A percentile compares a stretch with the other conserved stretches of the same genome.
Evolutionary conservation across 1,284 basidiomycete species (phyloP).

Genomic region (Cryptococcus hybrid): DNA sequence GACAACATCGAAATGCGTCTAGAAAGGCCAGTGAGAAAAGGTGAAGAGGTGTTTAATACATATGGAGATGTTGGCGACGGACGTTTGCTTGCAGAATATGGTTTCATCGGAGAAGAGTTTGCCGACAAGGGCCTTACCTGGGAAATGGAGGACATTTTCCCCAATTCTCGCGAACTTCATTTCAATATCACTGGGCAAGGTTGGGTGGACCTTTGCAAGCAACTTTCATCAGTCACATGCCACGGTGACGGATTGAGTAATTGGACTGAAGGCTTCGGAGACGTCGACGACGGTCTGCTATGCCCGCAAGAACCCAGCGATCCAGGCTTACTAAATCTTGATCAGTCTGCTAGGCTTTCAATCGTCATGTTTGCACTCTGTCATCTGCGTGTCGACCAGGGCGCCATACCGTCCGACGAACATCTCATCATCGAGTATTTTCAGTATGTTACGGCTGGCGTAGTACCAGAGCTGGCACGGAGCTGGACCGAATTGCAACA

Average conservation of each 20-base stretch:
- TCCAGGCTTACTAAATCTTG: slow-evolving; percentile 19
- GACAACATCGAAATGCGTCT: slow-evolving; percentile 48
- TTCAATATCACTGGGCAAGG: background rate
- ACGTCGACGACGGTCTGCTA: slow-evolving; percentile 9
- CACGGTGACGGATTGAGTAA: background rate
- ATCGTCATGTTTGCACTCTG: slow-evolving; percentile 18
- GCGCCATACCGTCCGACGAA: background rate
- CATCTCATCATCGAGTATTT: background rate
- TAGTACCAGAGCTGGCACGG: background rate
- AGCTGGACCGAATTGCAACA: background rate
- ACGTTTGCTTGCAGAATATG: slow-evolving; percentile 68
- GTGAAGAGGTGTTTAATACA: slow-evolving; percentile 75
- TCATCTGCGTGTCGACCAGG: slow-evolving; percentile 2
- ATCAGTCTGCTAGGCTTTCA: slow-evolving; percentile 21
- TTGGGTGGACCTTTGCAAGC: background rate
- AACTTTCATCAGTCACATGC: background rate
- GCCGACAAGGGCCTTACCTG: slow-evolving; percentile 32
- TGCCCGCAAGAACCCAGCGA: slow-evolving; percentile 3
- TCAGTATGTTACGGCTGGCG: background rate
- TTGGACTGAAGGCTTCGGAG: background rate
- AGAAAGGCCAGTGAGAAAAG: slow-evolving; percentile 37
- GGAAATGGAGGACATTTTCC: slow-evolving; percentile 17
- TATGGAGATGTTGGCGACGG: slow-evolving; percentile 76
- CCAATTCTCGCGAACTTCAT: background rate
- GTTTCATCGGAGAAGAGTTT: slow-evolving; percentile 55